phyloP scores from a whole-genome alignment of 208 protist genomes.

The Porcisia deanei region DNA sequence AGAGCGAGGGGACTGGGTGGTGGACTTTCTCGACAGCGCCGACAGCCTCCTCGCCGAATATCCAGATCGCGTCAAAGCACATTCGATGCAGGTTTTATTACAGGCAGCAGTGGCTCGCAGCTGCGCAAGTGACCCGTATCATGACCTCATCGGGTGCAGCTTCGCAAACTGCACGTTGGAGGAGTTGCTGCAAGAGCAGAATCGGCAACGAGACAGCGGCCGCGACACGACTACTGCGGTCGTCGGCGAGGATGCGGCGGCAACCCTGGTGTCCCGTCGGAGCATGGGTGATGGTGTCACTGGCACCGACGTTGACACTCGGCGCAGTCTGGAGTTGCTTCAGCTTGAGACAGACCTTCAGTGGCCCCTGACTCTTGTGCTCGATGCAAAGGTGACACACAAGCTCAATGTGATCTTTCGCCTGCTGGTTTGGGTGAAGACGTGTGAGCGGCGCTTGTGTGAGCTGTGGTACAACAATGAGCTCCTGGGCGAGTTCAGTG shows the following conservation, averaged over 20 bases:
- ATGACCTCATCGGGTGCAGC: conserved; percentile 74
- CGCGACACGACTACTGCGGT: neutral
- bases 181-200: conserved; percentile 35
- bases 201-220: conserved; percentile 26
- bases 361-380: conserved; percentile 84
- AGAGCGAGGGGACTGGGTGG: conserved; percentile 79
- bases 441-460: conserved; percentile 72
- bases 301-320: conserved; percentile 25
- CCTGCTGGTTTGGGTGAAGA: conserved; percentile 80
- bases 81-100: conserved; percentile 83
- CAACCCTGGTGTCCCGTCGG: conserved; percentile 4
- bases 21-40: conserved; percentile 86
- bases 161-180: conserved; percentile 66
- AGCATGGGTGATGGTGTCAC: neutral
- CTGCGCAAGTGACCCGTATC: conserved; percentile 69
- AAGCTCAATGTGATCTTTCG: conserved; percentile 85
- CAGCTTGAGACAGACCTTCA: conserved; percentile 84
- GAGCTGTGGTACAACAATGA: conserved; percentile 60
- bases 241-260: neutral
- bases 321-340: conserved; percentile 70
- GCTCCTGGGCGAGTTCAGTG: conserved; percentile 45
- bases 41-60: conserved; percentile 64
- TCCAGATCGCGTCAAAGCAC: conserved; percentile 59
- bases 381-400: conserved; percentile 53
- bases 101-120: conserved; percentile 78